Evolutionary conservation across 1,139 yeast species (phyloP).

Genomic region (Debaryomycetaceae sp.): DNA sequence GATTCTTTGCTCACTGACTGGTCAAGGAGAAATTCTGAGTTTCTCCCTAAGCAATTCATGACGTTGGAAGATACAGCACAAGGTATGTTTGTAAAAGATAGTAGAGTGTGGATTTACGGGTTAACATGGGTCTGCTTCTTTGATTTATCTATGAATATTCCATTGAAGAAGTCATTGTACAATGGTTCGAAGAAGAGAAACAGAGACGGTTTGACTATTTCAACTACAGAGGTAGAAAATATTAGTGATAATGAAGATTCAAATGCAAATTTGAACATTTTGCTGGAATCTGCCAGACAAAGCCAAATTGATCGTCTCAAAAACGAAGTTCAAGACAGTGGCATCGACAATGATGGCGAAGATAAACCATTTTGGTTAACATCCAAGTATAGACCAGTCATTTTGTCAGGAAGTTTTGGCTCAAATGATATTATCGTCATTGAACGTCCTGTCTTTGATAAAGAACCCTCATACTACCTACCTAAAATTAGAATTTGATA

Average conservation of each 20-base stretch:
- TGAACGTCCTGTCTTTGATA: slow-evolving; percentile 70
- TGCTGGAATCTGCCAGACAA: slow-evolving; percentile 30
- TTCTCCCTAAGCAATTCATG: slow-evolving; percentile 64
- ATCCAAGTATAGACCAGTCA: slow-evolving; percentile 69
- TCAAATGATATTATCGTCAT: slow-evolving; percentile 63
- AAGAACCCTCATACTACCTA: slow-evolving; percentile 66
- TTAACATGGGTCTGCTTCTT: slow-evolving; percentile 79
- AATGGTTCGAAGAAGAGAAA: slow-evolving; percentile 50
- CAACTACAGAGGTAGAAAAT: slow-evolving; percentile 19
- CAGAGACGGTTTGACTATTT: slow-evolving; percentile 59
- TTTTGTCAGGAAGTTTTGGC: slow-evolving; percentile 31
- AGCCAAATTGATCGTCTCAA: slow-evolving; percentile 27
- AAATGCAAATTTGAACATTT: slow-evolving; percentile 31
- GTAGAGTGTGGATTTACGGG: slow-evolving; percentile 77
- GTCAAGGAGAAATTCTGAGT: slow-evolving; percentile 76
- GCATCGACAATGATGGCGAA: slow-evolving; percentile 13
- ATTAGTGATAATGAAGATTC: slow-evolving; percentile 8
- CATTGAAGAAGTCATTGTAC: slow-evolving; percentile 32
- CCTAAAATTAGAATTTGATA: slow-evolving; percentile 56
- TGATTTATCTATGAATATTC: slow-evolving; percentile 62
- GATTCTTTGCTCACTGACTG: slow-evolving; percentile 59
- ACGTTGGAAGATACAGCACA: slow-evolving; percentile 65
- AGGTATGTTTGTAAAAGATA: slow-evolving; percentile 56
- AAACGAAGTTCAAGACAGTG: slow-evolving; percentile 27
- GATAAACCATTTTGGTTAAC: slow-evolving; percentile 68